phyloP scores from a whole-genome alignment of 2,329 filamentous ascomycete genomes.

The Aureobasidium pullulans region DNA sequence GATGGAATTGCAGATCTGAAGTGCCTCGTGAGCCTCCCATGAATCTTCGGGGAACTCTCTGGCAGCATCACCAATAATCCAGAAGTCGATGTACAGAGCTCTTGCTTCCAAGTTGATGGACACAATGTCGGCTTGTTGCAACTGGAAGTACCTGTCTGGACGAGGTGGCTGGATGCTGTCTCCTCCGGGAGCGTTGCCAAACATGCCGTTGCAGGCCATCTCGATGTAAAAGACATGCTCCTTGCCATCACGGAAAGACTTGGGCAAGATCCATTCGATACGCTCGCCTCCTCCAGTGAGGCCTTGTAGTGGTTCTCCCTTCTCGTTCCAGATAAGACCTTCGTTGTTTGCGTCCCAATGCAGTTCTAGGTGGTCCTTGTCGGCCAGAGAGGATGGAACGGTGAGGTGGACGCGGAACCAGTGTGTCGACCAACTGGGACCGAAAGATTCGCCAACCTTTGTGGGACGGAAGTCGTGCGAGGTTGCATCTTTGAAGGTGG shows the following conservation, averaged over 20 bases:
- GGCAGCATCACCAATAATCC: constrained; percentile 89
- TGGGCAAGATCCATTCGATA: constrained; percentile 82
- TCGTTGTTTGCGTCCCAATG: constrained; percentile 96
- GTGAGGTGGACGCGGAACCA: constrained; percentile 86
- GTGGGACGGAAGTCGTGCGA: constrained; percentile 63
- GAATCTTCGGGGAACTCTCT: constrained; percentile 83
- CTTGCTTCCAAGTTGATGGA: constrained; percentile 81
- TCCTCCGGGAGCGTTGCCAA: constrained; percentile 79
- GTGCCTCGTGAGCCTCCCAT: constrained; percentile 80
- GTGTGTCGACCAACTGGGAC: constrained; percentile 94
- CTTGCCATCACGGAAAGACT: constrained; percentile 73
- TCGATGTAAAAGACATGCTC: constrained; percentile 90
- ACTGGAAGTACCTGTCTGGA: constrained; percentile 71
- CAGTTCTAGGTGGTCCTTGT: constrained; percentile 82
- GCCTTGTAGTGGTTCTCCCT: constrained; percentile 86
- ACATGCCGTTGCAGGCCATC: constrained; percentile 99
- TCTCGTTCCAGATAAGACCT: constrained; percentile 85
- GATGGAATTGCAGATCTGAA: constrained; percentile 76
- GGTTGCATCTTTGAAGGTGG: constrained; percentile 77
- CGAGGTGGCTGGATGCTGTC: constrained; percentile 83
- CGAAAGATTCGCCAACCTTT: constrained; percentile 70
- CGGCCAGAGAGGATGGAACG: constrained; percentile 62
- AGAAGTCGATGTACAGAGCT: constrained; percentile 82
- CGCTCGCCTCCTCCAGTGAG: constrained; percentile 85
- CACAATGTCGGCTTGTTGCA: constrained; percentile 75